Base-by-base conservation (phyloP, 2,329 filamentous ascomycete genomes). In the Fusarium newnesense region DNA sequence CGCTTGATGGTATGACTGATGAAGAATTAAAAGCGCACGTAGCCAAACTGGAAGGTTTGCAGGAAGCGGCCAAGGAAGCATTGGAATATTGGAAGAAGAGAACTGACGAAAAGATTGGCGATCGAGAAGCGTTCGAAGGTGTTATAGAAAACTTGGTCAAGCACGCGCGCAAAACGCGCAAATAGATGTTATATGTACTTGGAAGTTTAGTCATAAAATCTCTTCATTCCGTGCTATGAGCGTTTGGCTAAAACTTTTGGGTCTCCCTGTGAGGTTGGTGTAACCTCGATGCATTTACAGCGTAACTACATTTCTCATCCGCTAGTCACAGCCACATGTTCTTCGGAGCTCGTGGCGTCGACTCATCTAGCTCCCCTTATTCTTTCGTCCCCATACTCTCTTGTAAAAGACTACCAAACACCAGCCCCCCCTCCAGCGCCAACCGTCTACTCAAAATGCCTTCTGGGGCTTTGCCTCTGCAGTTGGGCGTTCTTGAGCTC, bases 141-240 rank as follows among this genome's bases (percentile, higher is more conserved):
- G 96, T 98, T 21, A 98, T 98, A 87, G 96, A 97, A 84, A 98
- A 97, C 81, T 83, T 98, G 74, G 96, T 98, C 47, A 96, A 95
- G 81, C 94, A 97, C 84, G 94, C 94, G 56, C 88, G 94, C 81
- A 94, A 95, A 84, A 91, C 94, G 64, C 89, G 94, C 79, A 96
- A 95, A 83, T 94, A 84, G 84, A 75, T 40, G 44, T 66, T 63
- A 30, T 72, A 73, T 73, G 70, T 60, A 67, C 50, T 69, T 50
- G 34, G 40, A 53, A 49, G 50, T 64, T 75, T 68, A 50, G 50
- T 54, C 63, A 70, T 58, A 39, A 69, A 74, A 52, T 67, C 66
- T 69, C 72, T 58, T 61, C 70, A 70, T 74, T 77, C 74, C 65
- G 54, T 70, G 66, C 60, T 66, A 70, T 70, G 60, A 60, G 69